Evolutionary conservation across 2,329 filamentous ascomycete species (phyloP).

Genomic region (Trichoderma simmonsii): DNA sequence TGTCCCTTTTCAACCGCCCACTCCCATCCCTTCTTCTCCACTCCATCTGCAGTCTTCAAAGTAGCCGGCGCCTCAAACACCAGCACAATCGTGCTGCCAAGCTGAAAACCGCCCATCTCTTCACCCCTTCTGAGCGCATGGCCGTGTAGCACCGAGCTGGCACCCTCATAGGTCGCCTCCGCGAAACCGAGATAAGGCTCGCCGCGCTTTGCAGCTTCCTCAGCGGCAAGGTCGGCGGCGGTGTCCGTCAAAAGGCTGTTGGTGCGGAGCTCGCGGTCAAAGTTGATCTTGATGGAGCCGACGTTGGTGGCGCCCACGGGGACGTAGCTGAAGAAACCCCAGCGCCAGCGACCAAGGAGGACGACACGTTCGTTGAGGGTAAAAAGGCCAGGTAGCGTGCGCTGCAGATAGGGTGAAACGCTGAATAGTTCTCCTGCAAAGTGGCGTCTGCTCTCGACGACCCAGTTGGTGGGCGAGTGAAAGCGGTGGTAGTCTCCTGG

Average conservation of each 20-base stretch:
- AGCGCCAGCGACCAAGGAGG: slow-evolving; percentile 88
- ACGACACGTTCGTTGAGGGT: slow-evolving; percentile 96
- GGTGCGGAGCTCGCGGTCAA: slow-evolving; percentile 88
- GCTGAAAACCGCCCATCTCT: slow-evolving; percentile 97
- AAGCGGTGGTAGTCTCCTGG: slow-evolving; percentile 98
- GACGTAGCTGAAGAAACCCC: slow-evolving; percentile 95
- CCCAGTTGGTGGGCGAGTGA: slow-evolving; percentile 93
- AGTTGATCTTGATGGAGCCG: slow-evolving; percentile 94
- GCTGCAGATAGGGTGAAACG: slow-evolving; percentile 91
- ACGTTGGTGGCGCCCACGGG: slow-evolving; percentile 97
- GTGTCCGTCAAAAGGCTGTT: slow-evolving; percentile 93
- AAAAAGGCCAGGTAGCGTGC: slow-evolving; percentile 88
- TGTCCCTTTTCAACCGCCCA: slow-evolving; percentile 88
- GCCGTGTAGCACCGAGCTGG: slow-evolving; percentile 74
- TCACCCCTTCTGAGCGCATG: slow-evolving; percentile 83
- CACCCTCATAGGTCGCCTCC: slow-evolving; percentile 81
- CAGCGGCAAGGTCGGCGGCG: slow-evolving; percentile 80
- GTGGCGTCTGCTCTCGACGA: slow-evolving; percentile 90
- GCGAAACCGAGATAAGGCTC: slow-evolving; percentile 87
- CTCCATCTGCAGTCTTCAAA: slow-evolving; percentile 51
- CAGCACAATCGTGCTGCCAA: slow-evolving; percentile 91
- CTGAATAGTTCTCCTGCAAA: slow-evolving; percentile 96
- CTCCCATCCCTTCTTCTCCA: slow-evolving; percentile 67
- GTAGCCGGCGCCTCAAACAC: slow-evolving; percentile 87
- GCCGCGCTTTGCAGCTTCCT: slow-evolving; percentile 69